phyloP scores from a whole-genome alignment of 2,329 filamentous ascomycete genomes.

The Beauveria scarabaeidicola region DNA sequence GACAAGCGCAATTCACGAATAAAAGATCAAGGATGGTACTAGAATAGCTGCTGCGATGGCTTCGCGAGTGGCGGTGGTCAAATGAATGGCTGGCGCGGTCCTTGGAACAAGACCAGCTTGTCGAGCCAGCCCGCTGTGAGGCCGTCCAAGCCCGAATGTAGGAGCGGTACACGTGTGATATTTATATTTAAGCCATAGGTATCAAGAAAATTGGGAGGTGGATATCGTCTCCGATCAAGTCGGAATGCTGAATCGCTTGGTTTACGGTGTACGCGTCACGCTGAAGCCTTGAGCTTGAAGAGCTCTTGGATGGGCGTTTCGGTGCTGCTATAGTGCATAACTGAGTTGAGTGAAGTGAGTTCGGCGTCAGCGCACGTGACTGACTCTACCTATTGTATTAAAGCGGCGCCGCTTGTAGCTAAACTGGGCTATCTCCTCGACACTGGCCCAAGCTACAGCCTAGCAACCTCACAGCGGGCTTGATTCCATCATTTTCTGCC shows the following conservation, averaged over 20 bases:
- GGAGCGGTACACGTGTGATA: neutral
- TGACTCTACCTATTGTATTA: neutral
- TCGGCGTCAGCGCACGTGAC: neutral
- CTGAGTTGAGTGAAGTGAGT: neutral
- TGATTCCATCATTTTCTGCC: conserved; percentile 12
- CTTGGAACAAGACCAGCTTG: neutral
- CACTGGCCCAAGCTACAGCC: neutral
- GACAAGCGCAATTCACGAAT: no score
- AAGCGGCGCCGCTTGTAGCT: neutral
- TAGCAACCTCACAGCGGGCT: neutral
- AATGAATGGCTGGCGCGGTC: neutral
- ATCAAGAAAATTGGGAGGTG: neutral
- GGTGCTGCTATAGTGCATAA: neutral
- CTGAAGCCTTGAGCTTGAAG: conserved; percentile 10
- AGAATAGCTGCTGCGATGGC: neutral
- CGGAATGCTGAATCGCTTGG: neutral
- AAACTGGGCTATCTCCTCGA: conserved; percentile 1
- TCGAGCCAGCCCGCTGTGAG: neutral
- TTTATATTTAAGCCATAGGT: neutral
- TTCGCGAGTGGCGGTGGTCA: neutral
- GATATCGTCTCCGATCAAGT: neutral
- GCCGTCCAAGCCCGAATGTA: neutral
- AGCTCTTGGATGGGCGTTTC: neutral
- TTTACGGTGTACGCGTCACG: conserved; percentile 4
- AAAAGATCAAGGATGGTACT: neutral